Evolutionary conservation across 352 stramenopile genomes (phyloP), one percentile per base, ranked within the genome.

Genomic region (Pythium coloratum): DNA sequence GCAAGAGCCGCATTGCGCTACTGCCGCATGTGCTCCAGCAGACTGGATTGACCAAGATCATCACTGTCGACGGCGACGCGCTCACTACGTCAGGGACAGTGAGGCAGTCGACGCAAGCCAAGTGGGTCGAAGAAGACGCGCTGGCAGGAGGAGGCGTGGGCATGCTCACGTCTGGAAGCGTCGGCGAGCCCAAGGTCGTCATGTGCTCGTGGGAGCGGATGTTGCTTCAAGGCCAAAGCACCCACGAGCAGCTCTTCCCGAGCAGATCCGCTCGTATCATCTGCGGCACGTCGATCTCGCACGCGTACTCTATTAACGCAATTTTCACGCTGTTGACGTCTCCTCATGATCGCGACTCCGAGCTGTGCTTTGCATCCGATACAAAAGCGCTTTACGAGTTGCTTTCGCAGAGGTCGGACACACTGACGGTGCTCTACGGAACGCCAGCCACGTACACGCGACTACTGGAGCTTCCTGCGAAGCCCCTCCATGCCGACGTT

Each of bases 221-320:
- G 86, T 66, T 80, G 30, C 66, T 88, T n/a, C 88, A 96, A 51
- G 88, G 86, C 16, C 71, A 89, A n/a, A 79, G 68, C n/a, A 96
- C 85, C 6, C 72, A 93, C 40, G 73, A 88, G 44, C 69, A 88
- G 63, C 81, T 94, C 44, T 95, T 96, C 58, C 86, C 84, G 7
- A 55, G 73, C 20, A n/a, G 67, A 0, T 75, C 88, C 0, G 80
- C 80, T 32, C 84, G 86, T 4, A 79, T 96, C 55, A 77, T 94
- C 24, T 91, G 83, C 32, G 81, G 66, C 8, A 93, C 88, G 34
- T 94, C 88, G 18, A 95, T 96, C 61, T 80, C 86, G 10, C 88
- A 96, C 66, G 86, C 86, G 10, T 96, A 86, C 66, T 90, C 86
- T 7, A 92, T 96, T 68, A 96, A 96, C 64, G 83, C 85, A 3